Evolutionary conservation across 192 early-diverging fungal species (phyloP), one percentile per base, ranked within the genome.

Genomic region (Gryganskiella cystojenkinii): DNA sequence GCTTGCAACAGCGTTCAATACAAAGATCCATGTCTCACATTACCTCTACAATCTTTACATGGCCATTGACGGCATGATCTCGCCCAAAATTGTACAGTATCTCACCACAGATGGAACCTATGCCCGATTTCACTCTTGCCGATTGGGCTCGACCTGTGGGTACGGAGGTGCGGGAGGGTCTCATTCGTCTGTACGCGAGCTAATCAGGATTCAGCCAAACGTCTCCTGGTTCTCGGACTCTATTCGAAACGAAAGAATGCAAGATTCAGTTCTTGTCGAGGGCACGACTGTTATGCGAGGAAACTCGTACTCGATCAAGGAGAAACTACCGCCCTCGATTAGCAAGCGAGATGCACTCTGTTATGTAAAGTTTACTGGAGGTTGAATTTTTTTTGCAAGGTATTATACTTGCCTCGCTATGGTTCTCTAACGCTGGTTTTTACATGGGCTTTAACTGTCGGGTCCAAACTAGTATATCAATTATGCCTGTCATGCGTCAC

Each of bases 201-300:
- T 76, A 13, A 76, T 76, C 44, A n/a, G 65, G 45, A 76, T 76
- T 14, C 73, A 76, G 34, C 73, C 73, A 15, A 76, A 76, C 43
- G 65, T 76, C 2, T 31, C 65, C 3, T 76, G 72, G 72, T 76
- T 76, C 30, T 76, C 72, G 20, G 44, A 6, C 25, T 20, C 44
- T 17, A 13, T 49, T 13, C 61, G 46, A 17, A 60, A 55, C 11
- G 55, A 20, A 30, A 30, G 60, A 20, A 30, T 56, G 3, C 35
- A 45, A 20, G 22, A 51, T 6, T n/a, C 25, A 8, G 2, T 51
- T 4, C 8, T 49, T 24, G 34, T 20, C 5, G 40, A 62, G 19
- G 65, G 64, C 14, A 28, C 9, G 2, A 58, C 56, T 6, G 42
- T 67, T 19, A 58, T 52, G 31, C 30, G 65, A 30, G 45, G 14